Evolutionary conservation across 805 yeast genomes (phyloP), one percentile per base, ranked within the genome.

Genomic region (Yamadazyma akitaensis): DNA sequence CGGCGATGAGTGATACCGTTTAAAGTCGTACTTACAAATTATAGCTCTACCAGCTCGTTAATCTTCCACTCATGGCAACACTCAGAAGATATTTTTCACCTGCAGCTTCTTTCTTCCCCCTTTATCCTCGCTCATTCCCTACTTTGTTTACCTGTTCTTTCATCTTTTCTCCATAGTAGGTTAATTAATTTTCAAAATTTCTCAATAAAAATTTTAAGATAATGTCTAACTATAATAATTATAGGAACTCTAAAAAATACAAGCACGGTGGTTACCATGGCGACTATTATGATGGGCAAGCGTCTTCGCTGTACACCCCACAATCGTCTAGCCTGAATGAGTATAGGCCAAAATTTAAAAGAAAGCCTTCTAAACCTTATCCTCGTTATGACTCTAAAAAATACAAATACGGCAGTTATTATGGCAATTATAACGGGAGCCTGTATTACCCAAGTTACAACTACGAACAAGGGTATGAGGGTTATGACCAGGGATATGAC

Each of bases 381-480:
- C n/a, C 32, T 28, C 37, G 54, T 18, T 51, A 51, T 37, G 54
- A 51, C 34, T 48, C 37, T 21, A 49, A 37, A 21, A 46, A 40
- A 26, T 35, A 38, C 38, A 35, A 41, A 18, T 34, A 43, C 18
- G 33, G 34, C 26, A 25, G 21, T 13, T 21, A 25, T 21, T 37
- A 37, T 13, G 40, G 40, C 4, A n/a, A 26, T 21, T 16, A 26
- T n/a, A 33, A 38, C 5, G 45, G 40, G 13, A 35, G 40, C 32
- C 21, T 28, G 12, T 37, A 43, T 21, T 21, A 21, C 30, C 46
- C 46, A 11, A 35, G 35, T 40, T 41, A 41, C 32, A 19, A 26
- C 13, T 41, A 31, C 21, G 33, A 31, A 16, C n/a, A 33, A 10
- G 17, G 41, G 16, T 17, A 37, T 17, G 43, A 36, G 18, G 24